Percentiles rank a stretch among this genome's conserved stretches.
These are phyloP conservation scores for Cinchona pubescens DNA, from an alignment of 257 asterid species.

Conservation along the genomic window DNA sequence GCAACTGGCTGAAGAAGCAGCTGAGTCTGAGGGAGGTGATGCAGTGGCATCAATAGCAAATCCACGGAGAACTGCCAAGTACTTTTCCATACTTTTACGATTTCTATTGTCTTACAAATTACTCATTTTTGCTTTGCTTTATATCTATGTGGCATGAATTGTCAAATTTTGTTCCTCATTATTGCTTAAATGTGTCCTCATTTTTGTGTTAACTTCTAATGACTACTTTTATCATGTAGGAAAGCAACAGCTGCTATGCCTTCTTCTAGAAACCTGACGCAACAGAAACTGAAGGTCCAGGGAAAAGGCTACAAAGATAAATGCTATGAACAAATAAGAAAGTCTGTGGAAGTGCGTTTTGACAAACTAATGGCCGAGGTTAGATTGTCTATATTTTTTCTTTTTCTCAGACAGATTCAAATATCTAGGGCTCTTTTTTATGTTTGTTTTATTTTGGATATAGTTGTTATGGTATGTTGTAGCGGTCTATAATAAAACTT, in stretches of 20 bases:
- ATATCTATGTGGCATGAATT: background rate
- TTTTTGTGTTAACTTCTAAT: conserved; percentile 1
- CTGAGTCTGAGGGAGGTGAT: conserved; percentile 98
- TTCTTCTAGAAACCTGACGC: conserved; percentile 64
- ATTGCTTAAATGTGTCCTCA: background rate
- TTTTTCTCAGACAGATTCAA: background rate
- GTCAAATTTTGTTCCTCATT: background rate
- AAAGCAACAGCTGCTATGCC: conserved; percentile 44
- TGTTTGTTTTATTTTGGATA: background rate
- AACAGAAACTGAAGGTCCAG: conserved; percentile 74
- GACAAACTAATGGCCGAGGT: conserved; percentile 80
- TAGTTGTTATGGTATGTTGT: background rate
- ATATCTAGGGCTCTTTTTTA: background rate
- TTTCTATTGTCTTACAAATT: background rate
- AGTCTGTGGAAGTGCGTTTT: conserved; percentile 86
- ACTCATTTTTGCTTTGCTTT: background rate
- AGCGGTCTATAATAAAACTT: background rate
- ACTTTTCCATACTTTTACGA: conserved; percentile 17
- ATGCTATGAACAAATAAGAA: conserved; percentile 87
- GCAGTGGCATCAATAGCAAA: conserved; percentile 74
- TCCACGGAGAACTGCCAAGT: conserved; percentile 83
- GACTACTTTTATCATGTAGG: conserved; percentile 31
- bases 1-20: conserved; percentile 95
- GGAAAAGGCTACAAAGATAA: conserved; percentile 97
- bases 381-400: conserved; percentile 18